These are phyloP conservation scores for Russula brevipes DNA, from an alignment of 768 basidiomycete genomes.

Conservation along the genomic window DNA sequence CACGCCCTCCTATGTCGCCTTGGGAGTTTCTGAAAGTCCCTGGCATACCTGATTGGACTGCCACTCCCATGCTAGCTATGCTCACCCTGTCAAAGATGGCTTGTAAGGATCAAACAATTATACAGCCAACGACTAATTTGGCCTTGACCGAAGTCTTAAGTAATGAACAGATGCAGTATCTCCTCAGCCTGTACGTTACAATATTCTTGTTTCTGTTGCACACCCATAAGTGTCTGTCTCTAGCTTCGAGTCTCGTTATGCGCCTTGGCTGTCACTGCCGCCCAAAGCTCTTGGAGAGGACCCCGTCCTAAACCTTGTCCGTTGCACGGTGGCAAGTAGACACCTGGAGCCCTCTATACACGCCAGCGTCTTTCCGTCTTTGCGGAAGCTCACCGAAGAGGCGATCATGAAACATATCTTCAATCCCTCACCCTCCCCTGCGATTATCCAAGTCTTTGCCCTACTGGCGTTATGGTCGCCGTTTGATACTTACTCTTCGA, in stretches of 20 bases:
- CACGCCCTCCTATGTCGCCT: constrained; percentile 27
- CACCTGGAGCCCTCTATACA: constrained; percentile 38
- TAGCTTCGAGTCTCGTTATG: constrained; percentile 42
- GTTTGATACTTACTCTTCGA: constrained; percentile 30
- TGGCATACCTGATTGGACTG: constrained; percentile 41
- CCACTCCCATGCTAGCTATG: constrained; percentile 44
- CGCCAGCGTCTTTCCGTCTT: constrained; percentile 35
- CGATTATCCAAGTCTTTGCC: constrained; percentile 40
- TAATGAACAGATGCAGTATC: constrained; percentile 13
- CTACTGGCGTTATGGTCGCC: constrained; percentile 44
- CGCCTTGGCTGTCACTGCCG: constrained; percentile 42
- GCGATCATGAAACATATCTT: constrained; percentile 39
- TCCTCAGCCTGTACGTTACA: constrained; percentile 17
- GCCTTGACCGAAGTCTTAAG: constrained; percentile 17
- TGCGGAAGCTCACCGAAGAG: constrained; percentile 41
- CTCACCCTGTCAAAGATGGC: constrained; percentile 36
- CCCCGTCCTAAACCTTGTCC: constrained; percentile 40
- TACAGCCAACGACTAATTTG: constrained; percentile 25
- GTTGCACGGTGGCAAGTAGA: constrained; percentile 44
- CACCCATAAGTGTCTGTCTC: neutral
- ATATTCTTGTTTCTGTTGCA: neutral
- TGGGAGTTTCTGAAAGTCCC: constrained; percentile 39
- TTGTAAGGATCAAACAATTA: constrained; percentile 28
- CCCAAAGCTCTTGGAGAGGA: constrained; percentile 31
- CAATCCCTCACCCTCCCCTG: constrained; percentile 38